Evolutionary conservation across 1,284 basidiomycete species (phyloP).

Genomic region (Mycena sp.): DNA sequence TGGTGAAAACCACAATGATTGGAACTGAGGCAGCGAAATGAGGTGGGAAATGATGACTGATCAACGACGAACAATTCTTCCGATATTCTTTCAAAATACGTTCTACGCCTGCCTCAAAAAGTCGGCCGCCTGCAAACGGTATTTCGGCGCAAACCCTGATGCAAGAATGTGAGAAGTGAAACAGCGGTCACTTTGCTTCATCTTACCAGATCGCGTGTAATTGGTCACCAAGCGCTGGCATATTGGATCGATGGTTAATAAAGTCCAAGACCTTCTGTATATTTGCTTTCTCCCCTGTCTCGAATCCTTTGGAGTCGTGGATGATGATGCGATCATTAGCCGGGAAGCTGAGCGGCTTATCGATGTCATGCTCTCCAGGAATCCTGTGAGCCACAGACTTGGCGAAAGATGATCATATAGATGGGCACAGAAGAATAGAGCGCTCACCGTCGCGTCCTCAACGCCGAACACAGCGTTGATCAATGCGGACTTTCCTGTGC

Average conservation of each 20-base stretch:
- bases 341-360: not conserved
- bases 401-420: not conserved
- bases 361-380: slow-evolving; percentile 1
- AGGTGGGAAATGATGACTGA: not conserved
- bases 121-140: slow-evolving; percentile 6
- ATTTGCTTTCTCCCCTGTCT: slow-evolving; percentile 5
- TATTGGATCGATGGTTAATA: slow-evolving; percentile 3
- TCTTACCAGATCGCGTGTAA: slow-evolving; percentile 5
- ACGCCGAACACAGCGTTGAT: slow-evolving; percentile 12
- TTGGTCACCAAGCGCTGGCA: slow-evolving; percentile 5
- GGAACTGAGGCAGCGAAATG: not conserved
- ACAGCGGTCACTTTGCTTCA: not conserved
- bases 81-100: not conserved
- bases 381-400: slow-evolving; percentile 1
- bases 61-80: not conserved
- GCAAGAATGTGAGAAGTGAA: not conserved
- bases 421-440: not conserved
- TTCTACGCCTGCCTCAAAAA: slow-evolving; percentile 6
- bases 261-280: slow-evolving; percentile 2
- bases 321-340: slow-evolving; percentile 6
- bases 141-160: slow-evolving; percentile 8
- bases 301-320: slow-evolving; percentile 8
- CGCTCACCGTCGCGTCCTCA: slow-evolving; percentile 4
- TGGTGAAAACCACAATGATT: slow-evolving; percentile 8
- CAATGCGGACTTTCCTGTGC: slow-evolving; percentile 12